Percentiles rank a stretch among this genome's conserved stretches.
These are phyloP conservation scores for Phaeosphaeriaceae sp. DNA, from an alignment of 2,329 filamentous ascomycete genomes.

Conservation along the genomic window DNA sequence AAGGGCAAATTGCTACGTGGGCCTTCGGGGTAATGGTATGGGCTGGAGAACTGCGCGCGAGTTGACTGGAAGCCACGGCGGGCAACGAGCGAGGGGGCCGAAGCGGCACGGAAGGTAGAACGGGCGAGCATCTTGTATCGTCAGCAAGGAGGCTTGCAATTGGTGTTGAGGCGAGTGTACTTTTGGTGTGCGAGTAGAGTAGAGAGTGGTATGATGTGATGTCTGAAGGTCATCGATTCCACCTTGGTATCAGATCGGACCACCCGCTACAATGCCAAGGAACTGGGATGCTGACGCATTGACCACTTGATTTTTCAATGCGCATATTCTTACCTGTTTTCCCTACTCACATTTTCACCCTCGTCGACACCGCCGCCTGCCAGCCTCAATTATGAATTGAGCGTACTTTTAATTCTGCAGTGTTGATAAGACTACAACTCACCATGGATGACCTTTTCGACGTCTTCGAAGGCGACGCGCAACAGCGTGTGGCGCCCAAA, in stretches of 20 bases:
- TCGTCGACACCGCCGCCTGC: too few species aligned
- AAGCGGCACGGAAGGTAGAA: constrained; percentile 65
- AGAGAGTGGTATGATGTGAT: constrained; percentile 21
- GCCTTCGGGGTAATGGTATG: constrained; percentile 98
- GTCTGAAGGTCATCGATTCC: constrained; percentile 7
- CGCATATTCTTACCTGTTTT: too few species aligned
- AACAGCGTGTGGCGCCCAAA: constrained; percentile 36
- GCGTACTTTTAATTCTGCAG: not conserved
- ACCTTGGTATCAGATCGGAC: not conserved
- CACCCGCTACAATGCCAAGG: not conserved
- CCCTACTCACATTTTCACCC: too few species aligned
- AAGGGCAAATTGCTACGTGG: constrained; percentile 95
- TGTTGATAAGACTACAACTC: constrained; percentile 7
- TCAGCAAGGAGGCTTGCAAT: constrained; percentile 43
- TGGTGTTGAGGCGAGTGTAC: constrained; percentile 33
- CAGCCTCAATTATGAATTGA: not conserved
- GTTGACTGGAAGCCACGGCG: constrained; percentile 95
- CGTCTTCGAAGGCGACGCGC: constrained; percentile 51
- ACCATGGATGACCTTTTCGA: constrained; percentile 56
- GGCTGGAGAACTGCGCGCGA: constrained; percentile 81
- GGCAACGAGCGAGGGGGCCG: constrained; percentile 70
- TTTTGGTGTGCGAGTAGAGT: constrained; percentile 36
- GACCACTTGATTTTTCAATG: too few species aligned
- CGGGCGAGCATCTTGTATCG: constrained; percentile 76
- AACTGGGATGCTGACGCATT: too few species aligned